phyloP scores from a whole-genome alignment of 805 yeast species.

The Pichia gijzeniarum region DNA sequence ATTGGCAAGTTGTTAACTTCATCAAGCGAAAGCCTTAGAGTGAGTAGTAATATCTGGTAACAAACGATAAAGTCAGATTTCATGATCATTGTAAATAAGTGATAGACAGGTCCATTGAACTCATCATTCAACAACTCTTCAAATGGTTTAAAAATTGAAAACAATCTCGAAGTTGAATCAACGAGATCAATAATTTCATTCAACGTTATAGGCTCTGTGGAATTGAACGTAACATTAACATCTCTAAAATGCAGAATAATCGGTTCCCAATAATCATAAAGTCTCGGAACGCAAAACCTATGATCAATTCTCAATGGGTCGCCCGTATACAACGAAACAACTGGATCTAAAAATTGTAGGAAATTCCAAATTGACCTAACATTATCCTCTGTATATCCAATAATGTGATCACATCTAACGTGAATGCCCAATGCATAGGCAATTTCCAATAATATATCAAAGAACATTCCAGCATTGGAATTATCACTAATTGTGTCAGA shows the following conservation, averaged over 20 bases:
- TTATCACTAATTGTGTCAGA: constrained; percentile 17
- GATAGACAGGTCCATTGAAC: neutral
- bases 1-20: constrained; percentile 6
- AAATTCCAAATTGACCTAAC: constrained; percentile 14
- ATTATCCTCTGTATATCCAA: constrained; percentile 1
- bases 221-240: constrained; percentile 6
- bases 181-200: constrained; percentile 9
- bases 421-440: constrained; percentile 21
- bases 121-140: constrained; percentile 1
- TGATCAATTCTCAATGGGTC: constrained; percentile 20
- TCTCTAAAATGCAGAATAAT: constrained; percentile 5
- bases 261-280: constrained; percentile 10
- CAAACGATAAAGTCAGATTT: constrained; percentile 5
- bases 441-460: constrained; percentile 11
- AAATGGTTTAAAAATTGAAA: constrained; percentile 1
- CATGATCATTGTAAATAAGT: neutral
- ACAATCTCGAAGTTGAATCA: neutral
- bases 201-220: constrained; percentile 8
- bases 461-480: constrained; percentile 13
- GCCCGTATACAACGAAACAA: constrained; percentile 16
- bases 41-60: constrained; percentile 4
- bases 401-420: constrained; percentile 10
- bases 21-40: constrained; percentile 6
- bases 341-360: constrained; percentile 18
- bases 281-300: constrained; percentile 10